Conservation (phyloP, 176 grass and related monocot species). For the Carex myosuroides region DNA sequence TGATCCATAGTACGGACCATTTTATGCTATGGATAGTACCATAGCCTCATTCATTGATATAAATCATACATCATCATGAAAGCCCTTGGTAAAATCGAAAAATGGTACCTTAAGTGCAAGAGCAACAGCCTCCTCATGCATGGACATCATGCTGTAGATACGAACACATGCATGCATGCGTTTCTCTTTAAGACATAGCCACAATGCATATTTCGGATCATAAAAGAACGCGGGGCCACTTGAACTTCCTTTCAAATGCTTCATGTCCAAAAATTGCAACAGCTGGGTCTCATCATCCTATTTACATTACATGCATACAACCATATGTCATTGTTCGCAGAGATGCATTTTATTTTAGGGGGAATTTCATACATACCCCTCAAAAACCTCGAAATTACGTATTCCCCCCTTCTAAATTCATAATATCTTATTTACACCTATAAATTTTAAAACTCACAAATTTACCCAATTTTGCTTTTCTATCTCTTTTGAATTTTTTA, state of each 20-base stretch:
- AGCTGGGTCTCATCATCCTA: constrained; percentile 86
- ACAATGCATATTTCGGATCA: constrained; percentile 96
- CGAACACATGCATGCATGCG: constrained; percentile 91
- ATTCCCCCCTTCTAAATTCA: no score
- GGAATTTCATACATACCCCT: no score
- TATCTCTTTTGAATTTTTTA: no score
- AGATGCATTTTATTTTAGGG: no score
- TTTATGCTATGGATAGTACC: no score
- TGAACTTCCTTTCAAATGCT: constrained; percentile 65
- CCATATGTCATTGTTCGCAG: no score
- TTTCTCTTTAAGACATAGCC: constrained; percentile 90
- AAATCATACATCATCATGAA: not conserved
- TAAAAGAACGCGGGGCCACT: constrained; percentile 77
- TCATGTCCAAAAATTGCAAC: constrained; percentile 81
- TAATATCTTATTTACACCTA: no score
- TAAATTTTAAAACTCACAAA: no score
- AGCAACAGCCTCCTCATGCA: constrained; percentile 98
- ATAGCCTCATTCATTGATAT: not conserved
- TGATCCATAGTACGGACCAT: no score
- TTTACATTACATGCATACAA: not conserved
- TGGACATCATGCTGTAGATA: constrained; percentile 99
- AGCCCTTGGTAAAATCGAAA: not conserved
- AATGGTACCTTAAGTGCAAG: constrained; percentile 75
- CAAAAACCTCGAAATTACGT: no score
- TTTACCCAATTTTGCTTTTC: no score